Conservation (phyloP, 306 rosid species). For the Inga laurina region DNA sequence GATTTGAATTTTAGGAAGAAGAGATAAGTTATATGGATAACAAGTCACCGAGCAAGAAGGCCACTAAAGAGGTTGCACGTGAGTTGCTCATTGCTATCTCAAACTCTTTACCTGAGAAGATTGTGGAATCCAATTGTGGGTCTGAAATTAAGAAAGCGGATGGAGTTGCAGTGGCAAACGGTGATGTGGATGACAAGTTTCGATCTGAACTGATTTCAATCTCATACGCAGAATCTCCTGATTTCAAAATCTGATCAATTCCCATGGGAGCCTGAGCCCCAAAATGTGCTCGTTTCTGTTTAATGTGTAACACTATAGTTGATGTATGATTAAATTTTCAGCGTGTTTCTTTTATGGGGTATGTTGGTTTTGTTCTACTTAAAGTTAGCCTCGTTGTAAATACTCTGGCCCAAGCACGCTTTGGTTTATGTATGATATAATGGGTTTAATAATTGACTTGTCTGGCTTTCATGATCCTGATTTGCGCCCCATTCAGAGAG, state of each 20-base stretch:
- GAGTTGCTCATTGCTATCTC: slow-evolving; percentile 44
- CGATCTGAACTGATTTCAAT: slow-evolving; percentile 48
- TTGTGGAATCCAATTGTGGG: slow-evolving; percentile 22
- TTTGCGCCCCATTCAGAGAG: slow-evolving; percentile 9
- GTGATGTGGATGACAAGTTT: slow-evolving; percentile 33
- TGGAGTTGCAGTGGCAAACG: slow-evolving; percentile 13
- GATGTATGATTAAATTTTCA: neutral
- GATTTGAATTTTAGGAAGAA: slow-evolving; percentile 33
- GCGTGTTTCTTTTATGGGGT: neutral
- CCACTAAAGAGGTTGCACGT: slow-evolving; percentile 42
- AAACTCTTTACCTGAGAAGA: slow-evolving; percentile 36
- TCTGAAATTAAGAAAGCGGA: slow-evolving; percentile 31
- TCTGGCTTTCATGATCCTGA: neutral
- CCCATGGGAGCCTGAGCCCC: slow-evolving; percentile 10
- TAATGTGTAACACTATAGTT: neutral
- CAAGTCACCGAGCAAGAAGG: slow-evolving; percentile 36
- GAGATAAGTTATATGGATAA: slow-evolving; percentile 42
- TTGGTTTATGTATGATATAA: neutral
- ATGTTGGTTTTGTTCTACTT: neutral
- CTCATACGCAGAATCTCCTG: slow-evolving; percentile 37
- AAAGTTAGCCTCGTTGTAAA: neutral
- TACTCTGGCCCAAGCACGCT: neutral
- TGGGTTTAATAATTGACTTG: slow-evolving; percentile 7
- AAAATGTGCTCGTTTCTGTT: neutral
- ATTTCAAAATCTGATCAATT: slow-evolving; percentile 32